Percentiles rank a stretch among this genome's conserved stretches.
Conservation (phyloP, 73 alveolate species). For the Tetrahymena elliotti region DNA sequence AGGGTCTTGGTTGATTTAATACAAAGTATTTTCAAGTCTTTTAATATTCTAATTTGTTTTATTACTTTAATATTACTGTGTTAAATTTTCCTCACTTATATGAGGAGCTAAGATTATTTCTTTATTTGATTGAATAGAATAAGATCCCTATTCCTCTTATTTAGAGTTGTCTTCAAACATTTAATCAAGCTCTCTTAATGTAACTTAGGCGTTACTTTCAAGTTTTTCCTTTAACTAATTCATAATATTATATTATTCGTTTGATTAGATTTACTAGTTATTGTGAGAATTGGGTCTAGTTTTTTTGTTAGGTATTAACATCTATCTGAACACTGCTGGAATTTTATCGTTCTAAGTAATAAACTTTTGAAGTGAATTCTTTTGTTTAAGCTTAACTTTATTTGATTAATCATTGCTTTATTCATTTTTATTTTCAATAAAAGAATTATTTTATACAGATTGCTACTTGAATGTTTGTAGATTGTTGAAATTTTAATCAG, state of each 20-base stretch:
- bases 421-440: background rate
- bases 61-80: background rate
- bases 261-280: background rate
- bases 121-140: background rate
- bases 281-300: background rate
- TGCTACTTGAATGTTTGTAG: background rate
- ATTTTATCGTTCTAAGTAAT: background rate
- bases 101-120: background rate
- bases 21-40: background rate
- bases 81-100: background rate
- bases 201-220: background rate
- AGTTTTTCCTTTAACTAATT: background rate
- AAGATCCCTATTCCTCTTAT: background rate
- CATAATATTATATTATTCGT: background rate
- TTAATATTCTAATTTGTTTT: background rate
- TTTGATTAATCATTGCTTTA: background rate
- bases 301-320: background rate
- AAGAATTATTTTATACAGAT: background rate
- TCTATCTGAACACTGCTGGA: background rate
- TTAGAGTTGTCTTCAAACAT: background rate
- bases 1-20: background rate
- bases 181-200: background rate
- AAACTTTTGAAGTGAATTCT: background rate
- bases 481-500: background rate
- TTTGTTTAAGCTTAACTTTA: background rate